phyloP scores from a whole-genome alignment of 306 rosid species.

The Ceratonia siliqua region DNA sequence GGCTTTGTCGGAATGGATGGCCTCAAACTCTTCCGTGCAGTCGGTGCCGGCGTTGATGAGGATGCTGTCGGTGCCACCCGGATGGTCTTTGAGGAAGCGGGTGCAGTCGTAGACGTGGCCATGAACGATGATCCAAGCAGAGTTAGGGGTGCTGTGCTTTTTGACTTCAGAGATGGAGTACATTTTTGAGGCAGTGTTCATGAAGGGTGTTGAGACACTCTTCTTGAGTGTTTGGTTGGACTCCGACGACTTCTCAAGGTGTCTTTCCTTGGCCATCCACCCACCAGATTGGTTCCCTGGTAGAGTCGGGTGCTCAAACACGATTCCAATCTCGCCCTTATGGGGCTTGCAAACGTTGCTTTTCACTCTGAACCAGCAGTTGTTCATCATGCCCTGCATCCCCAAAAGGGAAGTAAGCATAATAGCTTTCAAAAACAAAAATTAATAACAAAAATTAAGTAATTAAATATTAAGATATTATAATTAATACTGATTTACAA shows the following conservation, averaged over 20 bases:
- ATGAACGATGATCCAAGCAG: conserved; percentile 78
- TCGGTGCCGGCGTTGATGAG: conserved; percentile 87
- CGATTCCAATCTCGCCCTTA: conserved; percentile 68
- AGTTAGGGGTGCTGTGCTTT: conserved; percentile 52
- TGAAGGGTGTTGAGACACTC: conserved; percentile 66
- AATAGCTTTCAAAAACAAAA: too few relatives aligned
- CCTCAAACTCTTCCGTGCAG: conserved; percentile 88
- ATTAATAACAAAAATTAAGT: too few relatives aligned
- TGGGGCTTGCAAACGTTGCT: conserved; percentile 64
- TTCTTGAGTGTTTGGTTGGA: conserved; percentile 46
- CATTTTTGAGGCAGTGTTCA: conserved; percentile 51
- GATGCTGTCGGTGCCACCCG: conserved; percentile 88
- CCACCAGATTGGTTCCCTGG: conserved; percentile 87
- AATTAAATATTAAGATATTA: background rate
- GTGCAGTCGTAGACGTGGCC: conserved; percentile 80
- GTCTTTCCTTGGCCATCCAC: conserved; percentile 77
- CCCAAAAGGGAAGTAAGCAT: background rate
- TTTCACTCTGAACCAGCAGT: conserved; percentile 84
- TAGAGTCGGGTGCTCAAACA: conserved; percentile 79
- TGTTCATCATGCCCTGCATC: conserved; percentile 91
- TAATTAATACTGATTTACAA: background rate
- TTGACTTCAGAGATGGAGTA: conserved; percentile 62
- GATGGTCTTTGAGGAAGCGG: conserved; percentile 73
- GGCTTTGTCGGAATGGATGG: conserved; percentile 89
- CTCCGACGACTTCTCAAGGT: conserved; percentile 44